Evolutionary conservation across 441 rosid species (phyloP), one percentile per base, ranked within the genome.

Genomic region (Erodium texanum): DNA sequence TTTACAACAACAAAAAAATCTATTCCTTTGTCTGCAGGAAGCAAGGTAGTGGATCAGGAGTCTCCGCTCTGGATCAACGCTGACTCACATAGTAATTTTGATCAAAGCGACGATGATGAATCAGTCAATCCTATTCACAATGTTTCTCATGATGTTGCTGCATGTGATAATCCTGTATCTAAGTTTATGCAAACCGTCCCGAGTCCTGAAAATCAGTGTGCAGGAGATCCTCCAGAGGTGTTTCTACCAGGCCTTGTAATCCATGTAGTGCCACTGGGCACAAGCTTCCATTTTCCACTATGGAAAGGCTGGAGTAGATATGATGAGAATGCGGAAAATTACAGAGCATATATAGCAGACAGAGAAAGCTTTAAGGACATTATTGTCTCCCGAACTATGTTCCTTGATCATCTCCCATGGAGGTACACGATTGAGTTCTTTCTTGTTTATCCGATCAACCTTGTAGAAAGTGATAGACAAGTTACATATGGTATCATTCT

Each of bases 391-490:
- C 91, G 85, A 68, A 80, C 84, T 52, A 93, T 93, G 98, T 93
- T 93, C 76, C 83, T 90, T 70, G 98, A 93, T 75, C 98, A 93
- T 83, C 87, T 90, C 32, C 98, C 98, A 16, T 90, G 97, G 98
- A 90, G 94, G 96, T 89, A 84, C 29, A 22, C 10, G 45, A 15
- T 24, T 48, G n/a, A 50, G 14, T 38, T 38, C 66, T 54, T 69
- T 48, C 68, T 12, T 14, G 18, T 19, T 69, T 41, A 3, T 66
- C 41, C 41, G 8, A 36, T 36, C 41, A 36, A 36, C 41, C 41
- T 36, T 36, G 41, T 36, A 36, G 18, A 54, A 54, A 1, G 10
- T 18, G 7, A 54, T 54, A 54, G 24, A 15, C 24, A 19, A 54
- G 62, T 54, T 54, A 54, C 62, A 18, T 54, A 24, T 54, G 62